Conservation (phyloP, 2,329 filamentous ascomycete species). For the Epichloe brachyelytri region DNA sequence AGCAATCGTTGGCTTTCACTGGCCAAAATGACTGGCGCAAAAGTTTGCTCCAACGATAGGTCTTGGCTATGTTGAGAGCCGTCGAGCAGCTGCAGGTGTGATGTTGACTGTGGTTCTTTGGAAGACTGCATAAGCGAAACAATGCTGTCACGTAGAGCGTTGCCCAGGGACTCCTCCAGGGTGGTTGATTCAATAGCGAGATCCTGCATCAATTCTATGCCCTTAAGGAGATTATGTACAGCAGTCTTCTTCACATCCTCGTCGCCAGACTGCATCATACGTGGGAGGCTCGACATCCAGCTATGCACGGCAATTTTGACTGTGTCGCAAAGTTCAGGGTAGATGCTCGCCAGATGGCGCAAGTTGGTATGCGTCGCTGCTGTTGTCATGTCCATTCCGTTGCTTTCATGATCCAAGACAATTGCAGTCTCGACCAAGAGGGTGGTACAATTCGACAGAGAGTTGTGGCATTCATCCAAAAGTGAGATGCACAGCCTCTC, state of each 20-base stretch:
- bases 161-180: constrained; percentile 53
- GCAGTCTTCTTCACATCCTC: constrained; percentile 62
- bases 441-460: constrained; percentile 53
- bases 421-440: constrained; percentile 76
- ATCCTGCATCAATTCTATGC: constrained; percentile 51
- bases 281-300: constrained; percentile 70
- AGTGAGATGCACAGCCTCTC: constrained; percentile 60
- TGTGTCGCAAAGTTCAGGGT: constrained; percentile 47
- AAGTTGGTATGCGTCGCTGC: constrained; percentile 36
- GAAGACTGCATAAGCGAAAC: constrained; percentile 22
- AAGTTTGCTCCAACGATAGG: constrained; percentile 21
- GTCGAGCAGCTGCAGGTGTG: constrained; percentile 17
- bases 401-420: constrained; percentile 44
- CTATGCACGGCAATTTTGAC: constrained; percentile 62
- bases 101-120: constrained; percentile 10
- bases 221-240: constrained; percentile 63
- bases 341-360: constrained; percentile 47
- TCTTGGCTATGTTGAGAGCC: constrained; percentile 9
- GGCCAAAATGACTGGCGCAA: constrained; percentile 48
- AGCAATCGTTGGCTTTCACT: constrained; percentile 55
- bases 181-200: constrained; percentile 52
- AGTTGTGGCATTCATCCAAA: constrained; percentile 64
- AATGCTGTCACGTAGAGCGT: constrained; percentile 64
- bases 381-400: constrained; percentile 14
- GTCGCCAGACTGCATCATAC: constrained; percentile 73